These are phyloP conservation scores for Calonectria honghensis DNA, from an alignment of 2,329 filamentous ascomycete genomes.

Conservation along the genomic window DNA sequence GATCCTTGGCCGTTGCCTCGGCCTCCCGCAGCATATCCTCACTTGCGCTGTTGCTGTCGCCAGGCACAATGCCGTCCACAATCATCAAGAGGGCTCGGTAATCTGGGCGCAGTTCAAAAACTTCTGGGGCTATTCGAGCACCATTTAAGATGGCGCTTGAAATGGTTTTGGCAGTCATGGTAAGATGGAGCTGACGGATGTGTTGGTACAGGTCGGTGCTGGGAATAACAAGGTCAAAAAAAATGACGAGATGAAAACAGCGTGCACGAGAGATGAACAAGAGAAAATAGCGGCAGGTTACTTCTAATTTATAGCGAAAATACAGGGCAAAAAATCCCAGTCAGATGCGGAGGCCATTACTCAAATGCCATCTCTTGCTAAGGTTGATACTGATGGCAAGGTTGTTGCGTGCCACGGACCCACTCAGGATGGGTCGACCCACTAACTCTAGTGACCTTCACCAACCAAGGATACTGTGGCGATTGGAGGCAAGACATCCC, in stretches of 20 bases:
- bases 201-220: too few species aligned
- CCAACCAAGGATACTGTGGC: not conserved
- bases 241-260: not conserved
- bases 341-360: not conserved
- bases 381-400: not conserved
- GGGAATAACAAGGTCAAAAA: not conserved
- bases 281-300: not conserved
- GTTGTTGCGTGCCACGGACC: not conserved
- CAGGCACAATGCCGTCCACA: constrained; percentile 43
- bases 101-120: constrained; percentile 46
- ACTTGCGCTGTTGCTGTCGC: constrained; percentile 43
- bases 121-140: constrained; percentile 39
- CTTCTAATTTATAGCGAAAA: not conserved
- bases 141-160: constrained; percentile 3
- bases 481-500: too few species aligned
- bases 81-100: constrained; percentile 45
- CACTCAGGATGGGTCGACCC: not conserved
- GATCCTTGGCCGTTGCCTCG: constrained; percentile 33
- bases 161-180: not conserved
- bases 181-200: not conserved
- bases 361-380: not conserved
- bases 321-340: not conserved
- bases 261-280: not conserved
- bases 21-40: constrained; percentile 44
- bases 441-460: not conserved